Base-by-base conservation (phyloP, 2,329 filamentous ascomycete species). In the Cucurbitaria berberidis region DNA sequence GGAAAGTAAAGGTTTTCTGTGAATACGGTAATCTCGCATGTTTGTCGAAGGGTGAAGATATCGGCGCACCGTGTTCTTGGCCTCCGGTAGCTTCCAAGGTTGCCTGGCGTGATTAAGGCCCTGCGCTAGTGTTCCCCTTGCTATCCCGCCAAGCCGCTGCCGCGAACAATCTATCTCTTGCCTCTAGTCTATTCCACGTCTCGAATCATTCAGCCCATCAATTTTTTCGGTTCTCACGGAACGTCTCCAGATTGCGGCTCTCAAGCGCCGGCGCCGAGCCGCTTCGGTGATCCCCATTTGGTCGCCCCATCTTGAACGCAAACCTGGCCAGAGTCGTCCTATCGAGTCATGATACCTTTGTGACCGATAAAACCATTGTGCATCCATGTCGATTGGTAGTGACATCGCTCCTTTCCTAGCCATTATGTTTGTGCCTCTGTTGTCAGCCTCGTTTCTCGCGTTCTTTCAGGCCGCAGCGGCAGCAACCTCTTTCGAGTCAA, bases 401-500 rank as follows among this genome's bases (percentile, higher is more conserved):
- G 26, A 43, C 7, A 18, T 30, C 32, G n/a, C 41, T 43, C 26
- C n/a, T 18, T 19, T 43, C 16, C 5, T 13, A 40, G 32, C 39
- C 30, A 57, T 15, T 22, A 57, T 57, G 53, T 47, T 47, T 24
- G 34, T 35, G 19, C 11, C 32, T 2, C 8, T 57, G 30, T 7
- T 47, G 10, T 53, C 42, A 22, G 18, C 35, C 16, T 22, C 35
- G 36, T 32, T 58, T 11, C 11, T 53, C 18, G 29, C 48, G 39
- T 41, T 55, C 18, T 43, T 24, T 15, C 26, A 45, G 9, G 18
- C 51, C 13, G 27, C 43, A 15, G 19, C 30, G 19, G 50, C 45
- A 5, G 49, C 55, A 0, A 21, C 53, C 9, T 8, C 19, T 0
- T 66, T 66, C 22, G 53, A 59, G 41, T 8, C 58, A 34, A 57